Evolutionary conservation across 2,329 filamentous ascomycete genomes (phyloP).

Genomic region (Lithohypha guttulata): DNA sequence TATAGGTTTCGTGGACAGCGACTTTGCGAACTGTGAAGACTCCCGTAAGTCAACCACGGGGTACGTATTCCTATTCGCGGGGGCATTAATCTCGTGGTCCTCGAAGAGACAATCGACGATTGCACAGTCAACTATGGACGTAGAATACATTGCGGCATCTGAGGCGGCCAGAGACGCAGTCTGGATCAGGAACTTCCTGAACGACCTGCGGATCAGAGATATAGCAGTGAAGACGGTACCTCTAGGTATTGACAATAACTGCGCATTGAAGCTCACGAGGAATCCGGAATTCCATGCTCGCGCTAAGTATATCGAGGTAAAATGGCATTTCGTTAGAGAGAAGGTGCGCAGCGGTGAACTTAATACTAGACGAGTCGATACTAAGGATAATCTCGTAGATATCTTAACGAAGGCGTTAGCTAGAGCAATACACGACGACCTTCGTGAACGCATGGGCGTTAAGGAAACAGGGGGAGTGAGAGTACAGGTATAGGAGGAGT

Average conservation of each 20-base stretch:
- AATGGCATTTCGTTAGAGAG: constrained; percentile 11
- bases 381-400: constrained; percentile 9
- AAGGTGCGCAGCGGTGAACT: constrained; percentile 7
- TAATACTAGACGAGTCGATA: constrained; percentile 5
- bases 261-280: constrained; percentile 5
- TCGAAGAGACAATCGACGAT: constrained; percentile 20
- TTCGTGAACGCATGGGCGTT: too few relatives aligned
- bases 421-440: too few relatives aligned
- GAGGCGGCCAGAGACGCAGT: constrained; percentile 9
- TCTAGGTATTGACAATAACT: constrained; percentile 12
- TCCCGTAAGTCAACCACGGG: constrained; percentile 16
- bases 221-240: neutral
- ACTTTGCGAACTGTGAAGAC: constrained; percentile 8
- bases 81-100: constrained; percentile 21
- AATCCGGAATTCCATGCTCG: constrained; percentile 6
- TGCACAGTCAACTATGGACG: constrained; percentile 18
- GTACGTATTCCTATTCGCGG: constrained; percentile 20
- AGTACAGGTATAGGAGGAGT: too few relatives aligned
- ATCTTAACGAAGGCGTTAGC: constrained; percentile 10
- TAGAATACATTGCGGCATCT: constrained; percentile 18
- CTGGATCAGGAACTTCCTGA: constrained; percentile 11
- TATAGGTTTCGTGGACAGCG: constrained; percentile 6
- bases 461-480: too few relatives aligned
- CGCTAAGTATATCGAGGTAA: constrained; percentile 15
- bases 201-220: constrained; percentile 7